Base-by-base conservation (phyloP, 2,329 filamentous ascomycete species). In the Trichoderma sp. region DNA sequence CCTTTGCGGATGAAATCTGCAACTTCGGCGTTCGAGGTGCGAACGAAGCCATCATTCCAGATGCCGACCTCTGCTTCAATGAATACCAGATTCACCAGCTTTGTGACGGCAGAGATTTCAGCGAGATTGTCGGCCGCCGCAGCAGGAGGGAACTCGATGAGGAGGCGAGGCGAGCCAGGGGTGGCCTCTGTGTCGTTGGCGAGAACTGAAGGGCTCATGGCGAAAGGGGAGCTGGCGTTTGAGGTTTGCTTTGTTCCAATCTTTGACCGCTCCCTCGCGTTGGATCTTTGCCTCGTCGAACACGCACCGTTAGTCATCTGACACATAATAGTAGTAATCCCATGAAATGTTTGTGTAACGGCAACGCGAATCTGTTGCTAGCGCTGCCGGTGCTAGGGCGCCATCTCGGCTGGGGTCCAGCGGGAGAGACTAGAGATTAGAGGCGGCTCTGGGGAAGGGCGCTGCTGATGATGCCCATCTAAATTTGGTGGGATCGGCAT, bases 81-180 rank as follows among this genome's bases (percentile, higher is more conserved):
- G 42, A 74, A 78, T 5, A 71, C 75, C 0, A 65, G 54, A 48
- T 78, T 78, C 48, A 77, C 74, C 1, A 77, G 71, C 1, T 67
- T 13, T 7, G 70, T 64, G 9, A 78, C 25, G 4, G 56, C 52
- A 5, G 65, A 53, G 6, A 72, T 48, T 8, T 74, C 60, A 0
- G 29, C 19, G 17, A 63, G 25, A 8, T 78, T 66, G 8, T 73
- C 61, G 7, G 73, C 74, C 4, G 70, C 69, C 0, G 70, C 56
- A 0, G 52, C 5, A 0, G 68, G 50, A 0, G 75, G 72, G 13
- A 78, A 68, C n/a, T 52, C 68, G 9, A 78, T 70, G 17, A 64
- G 19, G 29, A 72, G 61, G 37, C 66, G 63, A 48, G 50, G 29
- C 9, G 37, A 56, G 13, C 37, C 8, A n/a, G 22, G 3, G 9